Base-by-base conservation (phyloP, 2,329 filamentous ascomycete genomes). In the Claviceps sp. region DNA sequence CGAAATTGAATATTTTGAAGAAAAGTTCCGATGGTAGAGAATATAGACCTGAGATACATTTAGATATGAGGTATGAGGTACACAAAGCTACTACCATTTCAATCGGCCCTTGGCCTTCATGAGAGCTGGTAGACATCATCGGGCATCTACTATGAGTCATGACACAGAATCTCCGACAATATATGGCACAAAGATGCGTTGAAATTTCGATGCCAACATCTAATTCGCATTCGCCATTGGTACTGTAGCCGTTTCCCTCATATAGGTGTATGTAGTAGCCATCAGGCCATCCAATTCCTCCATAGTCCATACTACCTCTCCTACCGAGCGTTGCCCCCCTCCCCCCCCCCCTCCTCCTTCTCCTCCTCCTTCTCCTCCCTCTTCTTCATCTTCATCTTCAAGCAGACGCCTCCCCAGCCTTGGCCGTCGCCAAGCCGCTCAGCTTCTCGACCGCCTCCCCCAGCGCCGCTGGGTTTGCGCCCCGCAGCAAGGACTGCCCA, bases 371-470 rank as follows among this genome's bases (percentile, higher is more conserved):
- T 38, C 17, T 5, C n/a, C n/a, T n/a, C n/a, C n/a, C n/a, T 17
- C 17, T 17, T 20, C 40, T 11, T 8, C 7, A n/a, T 1, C 44
- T 13, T 34, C 23, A 4, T 16, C 17, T 34, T 50, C 34, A 52
- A 22, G 44, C 50, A 38, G 36, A 42, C 50, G 58, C 60, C 22
- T 54, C 58, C n/a, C 8, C 26, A 16, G 56, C 55, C 23, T 59
- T 60, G 59, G 66, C 65, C 57, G 60, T 58, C 2, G 68, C 68
- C 57, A 71, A 52, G 0, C 56, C 64, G 1, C 63, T 61, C 20
- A 71, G 53, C 60, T 70, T 71, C 57, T 69, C 66, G 2, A 62
- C 64, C 2, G 68, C 68, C 4, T 62, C 62, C 6, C 57, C 59
- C 17, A 71, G 56, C 7, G 54, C 54, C 11, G 52, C 43, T 1